A percentile compares a stretch with the other conserved stretches of the same genome.
phyloP scores from a whole-genome alignment of 345 rosid genomes.

The Camelina laxa region DNA sequence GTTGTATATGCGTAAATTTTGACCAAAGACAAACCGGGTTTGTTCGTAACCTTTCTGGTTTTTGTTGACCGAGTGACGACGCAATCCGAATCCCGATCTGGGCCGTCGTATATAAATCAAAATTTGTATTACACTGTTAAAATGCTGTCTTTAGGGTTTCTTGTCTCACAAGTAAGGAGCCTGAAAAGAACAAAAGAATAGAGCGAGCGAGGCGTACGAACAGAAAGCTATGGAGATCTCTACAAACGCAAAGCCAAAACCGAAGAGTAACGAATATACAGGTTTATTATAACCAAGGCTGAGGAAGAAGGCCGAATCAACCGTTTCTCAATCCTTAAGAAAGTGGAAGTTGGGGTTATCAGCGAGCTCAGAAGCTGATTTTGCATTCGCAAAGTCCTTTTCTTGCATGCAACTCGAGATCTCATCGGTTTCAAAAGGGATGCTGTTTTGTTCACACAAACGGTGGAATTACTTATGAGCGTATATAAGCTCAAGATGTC shows the following conservation, averaged over 20 bases:
- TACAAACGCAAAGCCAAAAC: not conserved
- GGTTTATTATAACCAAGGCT: not conserved
- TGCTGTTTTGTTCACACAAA: constrained; percentile 51
- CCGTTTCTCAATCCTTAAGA: constrained; percentile 59
- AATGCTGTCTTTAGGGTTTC: constrained; percentile 3
- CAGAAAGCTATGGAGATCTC: constrained; percentile 21
- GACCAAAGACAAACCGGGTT: constrained; percentile 7
- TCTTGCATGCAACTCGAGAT: constrained; percentile 55
- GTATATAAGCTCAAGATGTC: constrained; percentile 20
- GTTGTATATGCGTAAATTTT: constrained; percentile 4
- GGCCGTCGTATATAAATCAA: too few relatives aligned
- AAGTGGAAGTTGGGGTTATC: constrained; percentile 79
- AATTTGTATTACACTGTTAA: constrained; percentile 6
- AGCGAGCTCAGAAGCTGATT: constrained; percentile 68
- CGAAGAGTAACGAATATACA: constrained; percentile 18
- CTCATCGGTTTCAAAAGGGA: constrained; percentile 85
- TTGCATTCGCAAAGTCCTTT: constrained; percentile 64
- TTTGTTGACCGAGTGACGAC: constrained; percentile 25
- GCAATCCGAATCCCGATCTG: not conserved
- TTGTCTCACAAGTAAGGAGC: constrained; percentile 2
- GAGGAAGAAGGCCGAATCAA: not conserved
- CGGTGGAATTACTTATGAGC: not conserved
- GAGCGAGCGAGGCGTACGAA: not conserved
- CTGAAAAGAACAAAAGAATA: constrained; percentile 2
- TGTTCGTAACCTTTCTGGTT: not conserved